Conservation (phyloP, 257 asterid species). For the Paulownia fortunei region DNA sequence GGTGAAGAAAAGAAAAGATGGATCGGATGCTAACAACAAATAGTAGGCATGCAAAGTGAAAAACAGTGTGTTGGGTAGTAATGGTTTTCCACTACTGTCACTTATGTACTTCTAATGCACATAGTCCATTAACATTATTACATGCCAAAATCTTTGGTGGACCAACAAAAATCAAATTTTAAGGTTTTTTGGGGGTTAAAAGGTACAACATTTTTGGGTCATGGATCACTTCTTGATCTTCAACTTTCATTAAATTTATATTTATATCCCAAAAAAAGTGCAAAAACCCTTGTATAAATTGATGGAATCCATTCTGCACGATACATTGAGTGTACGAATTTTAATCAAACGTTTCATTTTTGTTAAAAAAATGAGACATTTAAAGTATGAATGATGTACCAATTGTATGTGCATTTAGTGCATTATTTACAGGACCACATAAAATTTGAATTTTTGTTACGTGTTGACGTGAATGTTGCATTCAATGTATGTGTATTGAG, state of each 20-base stretch:
- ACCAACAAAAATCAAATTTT: background rate
- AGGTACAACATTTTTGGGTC: background rate
- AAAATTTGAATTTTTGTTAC: too few species aligned
- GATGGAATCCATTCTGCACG: too few species aligned
- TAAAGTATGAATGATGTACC: too few species aligned
- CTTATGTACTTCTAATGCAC: background rate
- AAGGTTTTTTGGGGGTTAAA: background rate
- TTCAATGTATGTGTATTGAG: too few species aligned
- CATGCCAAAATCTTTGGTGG: slow-evolving; percentile 3
- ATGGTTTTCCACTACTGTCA: too few species aligned
- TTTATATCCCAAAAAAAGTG: background rate
- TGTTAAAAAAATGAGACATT: too few species aligned
- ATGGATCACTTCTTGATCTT: background rate
- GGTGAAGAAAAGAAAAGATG: background rate
- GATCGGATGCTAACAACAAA: background rate
- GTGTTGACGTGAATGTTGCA: too few species aligned
- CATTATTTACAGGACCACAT: too few species aligned
- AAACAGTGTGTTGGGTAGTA: background rate
- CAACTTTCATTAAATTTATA: background rate
- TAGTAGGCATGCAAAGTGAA: background rate
- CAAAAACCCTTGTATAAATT: too few species aligned
- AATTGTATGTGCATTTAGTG: too few species aligned
- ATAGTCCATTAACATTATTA: background rate
- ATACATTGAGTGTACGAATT: too few species aligned
- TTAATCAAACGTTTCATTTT: too few species aligned